These are phyloP conservation scores for Septoria petroselini DNA, from an alignment of 2,329 filamentous ascomycete species.

Conservation along the genomic window DNA sequence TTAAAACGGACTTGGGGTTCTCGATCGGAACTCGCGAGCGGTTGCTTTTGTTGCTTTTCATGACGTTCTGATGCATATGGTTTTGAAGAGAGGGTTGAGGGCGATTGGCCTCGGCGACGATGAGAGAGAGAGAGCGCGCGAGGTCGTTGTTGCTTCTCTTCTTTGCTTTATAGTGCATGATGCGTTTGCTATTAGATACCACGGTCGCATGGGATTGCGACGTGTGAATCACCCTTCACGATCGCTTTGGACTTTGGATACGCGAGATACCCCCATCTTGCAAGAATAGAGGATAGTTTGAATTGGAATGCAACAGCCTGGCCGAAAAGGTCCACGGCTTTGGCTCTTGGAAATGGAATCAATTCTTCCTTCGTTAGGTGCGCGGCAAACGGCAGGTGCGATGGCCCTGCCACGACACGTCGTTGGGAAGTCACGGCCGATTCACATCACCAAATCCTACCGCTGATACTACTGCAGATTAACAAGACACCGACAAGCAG, in stretches of 20 bases:
- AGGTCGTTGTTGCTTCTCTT: background rate
- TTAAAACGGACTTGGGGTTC: slow-evolving; percentile 5
- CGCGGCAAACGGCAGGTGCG: too few species aligned
- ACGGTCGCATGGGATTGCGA: background rate
- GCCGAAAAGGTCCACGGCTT: background rate
- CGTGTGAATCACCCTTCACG: slow-evolving; percentile 1
- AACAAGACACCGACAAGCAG: too few species aligned
- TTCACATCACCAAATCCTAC: too few species aligned
- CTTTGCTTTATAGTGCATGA: background rate
- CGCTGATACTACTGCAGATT: too few species aligned
- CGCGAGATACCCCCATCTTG: slow-evolving; percentile 1
- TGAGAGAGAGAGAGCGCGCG: too few species aligned
- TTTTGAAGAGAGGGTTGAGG: background rate
- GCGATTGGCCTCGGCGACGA: background rate
- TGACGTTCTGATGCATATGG: slow-evolving; percentile 5
- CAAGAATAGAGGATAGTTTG: slow-evolving; percentile 2
- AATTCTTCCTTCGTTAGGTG: too few species aligned
- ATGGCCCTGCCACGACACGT: too few species aligned
- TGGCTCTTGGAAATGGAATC: background rate
- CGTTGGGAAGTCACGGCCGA: too few species aligned
- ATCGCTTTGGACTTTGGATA: background rate
- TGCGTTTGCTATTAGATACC: background rate
- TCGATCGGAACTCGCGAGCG: background rate
- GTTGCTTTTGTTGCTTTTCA: background rate
- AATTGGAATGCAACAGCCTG: background rate